A percentile compares a stretch with the other conserved stretches of the same genome.
Conservation (phyloP, 345 rosid genomes). For the Salix viminalis region DNA sequence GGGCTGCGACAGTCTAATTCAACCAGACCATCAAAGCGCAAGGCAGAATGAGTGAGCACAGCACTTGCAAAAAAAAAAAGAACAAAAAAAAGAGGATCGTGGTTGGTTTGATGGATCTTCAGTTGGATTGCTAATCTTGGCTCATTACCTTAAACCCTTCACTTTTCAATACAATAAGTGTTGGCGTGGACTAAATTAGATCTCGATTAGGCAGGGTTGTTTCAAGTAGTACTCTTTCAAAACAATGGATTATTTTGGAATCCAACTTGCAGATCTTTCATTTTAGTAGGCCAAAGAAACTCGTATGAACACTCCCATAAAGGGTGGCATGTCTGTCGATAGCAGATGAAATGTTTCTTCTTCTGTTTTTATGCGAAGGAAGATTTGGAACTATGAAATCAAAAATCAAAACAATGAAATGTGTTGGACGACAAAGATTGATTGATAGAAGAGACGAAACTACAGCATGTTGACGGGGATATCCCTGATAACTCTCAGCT, state of each 20-base stretch:
- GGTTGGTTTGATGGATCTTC: neutral
- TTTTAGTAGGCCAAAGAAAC: neutral
- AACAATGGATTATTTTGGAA: neutral
- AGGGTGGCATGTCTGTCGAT: neutral
- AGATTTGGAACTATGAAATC: no score
- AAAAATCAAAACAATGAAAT: neutral
- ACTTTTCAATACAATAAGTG: neutral
- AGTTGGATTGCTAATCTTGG: neutral
- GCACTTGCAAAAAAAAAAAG: no score
- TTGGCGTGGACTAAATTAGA: slow-evolving; percentile 1
- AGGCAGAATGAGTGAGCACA: slow-evolving; percentile 37
- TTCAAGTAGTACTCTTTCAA: neutral
- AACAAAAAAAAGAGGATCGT: no score
- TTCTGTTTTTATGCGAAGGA: no score
- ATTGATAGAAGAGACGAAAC: neutral
- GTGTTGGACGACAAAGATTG: no score
- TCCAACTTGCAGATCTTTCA: neutral
- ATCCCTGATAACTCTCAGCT: no score
- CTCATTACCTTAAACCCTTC: neutral
- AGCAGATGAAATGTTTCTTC: neutral
- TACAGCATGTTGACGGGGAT: no score
- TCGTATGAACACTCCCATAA: neutral
- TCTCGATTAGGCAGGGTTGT: neutral
- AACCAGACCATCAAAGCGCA: slow-evolving; percentile 40
- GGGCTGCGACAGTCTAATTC: slow-evolving; percentile 32